Percentiles rank a stretch among this genome's conserved stretches.
phyloP scores from a whole-genome alignment of 2,329 filamentous ascomycete species.

The Xylaria sp. region DNA sequence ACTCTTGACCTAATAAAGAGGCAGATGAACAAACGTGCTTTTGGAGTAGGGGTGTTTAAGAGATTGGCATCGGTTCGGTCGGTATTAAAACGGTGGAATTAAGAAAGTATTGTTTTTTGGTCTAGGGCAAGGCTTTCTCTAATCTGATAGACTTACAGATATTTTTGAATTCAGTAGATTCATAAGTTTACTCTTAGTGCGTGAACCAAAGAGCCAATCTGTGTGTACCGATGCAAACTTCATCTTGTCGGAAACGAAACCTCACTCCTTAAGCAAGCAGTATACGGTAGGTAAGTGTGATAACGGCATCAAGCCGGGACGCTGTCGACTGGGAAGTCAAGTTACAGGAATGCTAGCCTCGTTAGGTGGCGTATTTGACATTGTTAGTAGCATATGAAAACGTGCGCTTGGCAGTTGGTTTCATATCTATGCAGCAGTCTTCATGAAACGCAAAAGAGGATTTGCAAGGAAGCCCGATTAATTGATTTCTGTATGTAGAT shows the following conservation, averaged over 20 bases:
- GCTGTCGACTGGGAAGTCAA: background rate
- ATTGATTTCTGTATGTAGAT: background rate
- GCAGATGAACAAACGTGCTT: constrained; percentile 14
- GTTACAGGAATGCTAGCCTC: background rate
- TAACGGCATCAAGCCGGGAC: background rate
- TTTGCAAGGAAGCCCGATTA: background rate
- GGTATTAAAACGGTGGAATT: constrained; percentile 17
- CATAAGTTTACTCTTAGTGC: constrained; percentile 2
- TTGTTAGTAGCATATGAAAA: background rate
- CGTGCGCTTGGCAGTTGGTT: background rate
- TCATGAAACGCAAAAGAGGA: background rate
- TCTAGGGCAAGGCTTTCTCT: constrained; percentile 1
- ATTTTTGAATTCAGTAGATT: constrained; percentile 16
- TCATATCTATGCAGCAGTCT: background rate
- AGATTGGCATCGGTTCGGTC: constrained; percentile 20
- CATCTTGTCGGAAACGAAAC: no score
- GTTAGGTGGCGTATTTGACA: background rate
- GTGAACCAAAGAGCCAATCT: background rate
- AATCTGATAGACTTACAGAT: constrained; percentile 19
- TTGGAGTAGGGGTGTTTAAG: constrained; percentile 27
- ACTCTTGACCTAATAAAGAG: constrained; percentile 40
- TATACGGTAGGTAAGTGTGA: background rate
- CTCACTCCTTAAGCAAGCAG: background rate
- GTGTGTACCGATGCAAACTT: no score
- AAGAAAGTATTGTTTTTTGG: constrained; percentile 12